These are phyloP conservation scores for Miamiensis avidus DNA, from an alignment of 169 alveolate genomes.

Conservation along the genomic window DNA sequence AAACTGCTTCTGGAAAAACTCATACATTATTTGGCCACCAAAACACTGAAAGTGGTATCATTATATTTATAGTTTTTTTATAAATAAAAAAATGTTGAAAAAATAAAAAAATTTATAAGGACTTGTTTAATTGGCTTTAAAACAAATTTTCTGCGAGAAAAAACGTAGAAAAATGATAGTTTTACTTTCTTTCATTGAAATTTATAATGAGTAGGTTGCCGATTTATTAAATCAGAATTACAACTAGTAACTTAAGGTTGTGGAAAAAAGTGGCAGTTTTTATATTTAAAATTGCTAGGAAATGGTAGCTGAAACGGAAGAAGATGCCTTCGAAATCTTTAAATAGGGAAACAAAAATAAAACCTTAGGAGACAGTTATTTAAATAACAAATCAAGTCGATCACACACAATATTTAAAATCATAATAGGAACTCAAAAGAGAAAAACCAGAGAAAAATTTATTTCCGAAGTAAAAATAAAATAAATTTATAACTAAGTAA, in stretches of 20 bases:
- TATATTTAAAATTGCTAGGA: background rate
- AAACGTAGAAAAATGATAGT: background rate
- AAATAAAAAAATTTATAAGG: too few relatives aligned
- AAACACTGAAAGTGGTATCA: conserved; percentile 27
- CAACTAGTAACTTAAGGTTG: background rate
- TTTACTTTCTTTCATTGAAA: background rate
- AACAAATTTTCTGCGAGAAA: background rate
- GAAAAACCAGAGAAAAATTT: conserved; percentile 22
- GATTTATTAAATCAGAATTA: background rate
- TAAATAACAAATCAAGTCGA: conserved; percentile 84
- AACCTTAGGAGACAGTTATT: conserved; percentile 17
- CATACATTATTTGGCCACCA: conserved; percentile 46
- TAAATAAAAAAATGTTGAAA: too few relatives aligned
- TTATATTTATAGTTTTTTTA: too few relatives aligned
- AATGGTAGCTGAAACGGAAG: background rate
- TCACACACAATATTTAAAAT: conserved; percentile 84
- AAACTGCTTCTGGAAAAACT: conserved; percentile 42
- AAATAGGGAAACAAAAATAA: conserved; percentile 6
- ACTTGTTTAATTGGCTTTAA: background rate
- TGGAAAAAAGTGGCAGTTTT: background rate
- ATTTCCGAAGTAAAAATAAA: background rate
- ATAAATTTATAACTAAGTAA: too few relatives aligned
- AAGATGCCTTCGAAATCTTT: conserved; percentile 12
- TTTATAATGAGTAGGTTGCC: conserved; percentile 1
- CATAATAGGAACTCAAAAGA: conserved; percentile 52